Evolutionary conservation across 805 yeast genomes (phyloP), one percentile per base, ranked within the genome.

Genomic region (Blastobotrys muscicola): DNA sequence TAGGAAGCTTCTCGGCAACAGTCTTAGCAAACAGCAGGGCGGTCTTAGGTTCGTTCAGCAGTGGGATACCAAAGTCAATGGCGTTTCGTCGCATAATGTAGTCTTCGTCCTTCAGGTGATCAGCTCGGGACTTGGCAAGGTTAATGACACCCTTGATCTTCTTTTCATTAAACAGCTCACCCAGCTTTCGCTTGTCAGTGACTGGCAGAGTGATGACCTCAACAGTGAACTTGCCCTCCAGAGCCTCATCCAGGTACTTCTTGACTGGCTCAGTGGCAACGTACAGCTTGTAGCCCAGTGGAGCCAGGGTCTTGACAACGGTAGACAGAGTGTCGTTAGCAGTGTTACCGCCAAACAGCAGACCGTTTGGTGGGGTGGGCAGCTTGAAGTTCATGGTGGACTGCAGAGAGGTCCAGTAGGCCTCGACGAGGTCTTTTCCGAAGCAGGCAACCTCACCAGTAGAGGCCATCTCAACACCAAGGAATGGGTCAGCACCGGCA

Each of bases 31-130:
- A 92, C 55, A 92, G 68, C 56, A 80, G 61, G 2, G 96, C 82
- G 15, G 98, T 94, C 62, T 86, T 80, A 51, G 97, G 96, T 70
- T 92, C 99, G 62, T 90, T 92, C 72, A 92, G 90, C 61, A 92
- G 72, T 36, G 98, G 96, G 58, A 90, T 82, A 48, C 85, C 97
- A 63, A 92, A 92, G 65, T 92, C 99, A 68, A 92, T 94, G 39
- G 99, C 97, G 64, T 92, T 92, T 72, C 99, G 82, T 73, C 99
- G 82, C 98, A 92, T 92, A 46, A 90, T 81, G 65, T 92, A 92
- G 67, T 92, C 97, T 65, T 83, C 82, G 60, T 92, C 97, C 51
- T 76, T 65, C 51, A 85, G 72, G 51, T 75, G 69, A 57, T 85
- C 94, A 36, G 97, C 99, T 62, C 96, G 78, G 36, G 85, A 82